These are phyloP conservation scores for Ogataea naganishii DNA, from an alignment of 805 yeast species.

Conservation along the genomic window DNA sequence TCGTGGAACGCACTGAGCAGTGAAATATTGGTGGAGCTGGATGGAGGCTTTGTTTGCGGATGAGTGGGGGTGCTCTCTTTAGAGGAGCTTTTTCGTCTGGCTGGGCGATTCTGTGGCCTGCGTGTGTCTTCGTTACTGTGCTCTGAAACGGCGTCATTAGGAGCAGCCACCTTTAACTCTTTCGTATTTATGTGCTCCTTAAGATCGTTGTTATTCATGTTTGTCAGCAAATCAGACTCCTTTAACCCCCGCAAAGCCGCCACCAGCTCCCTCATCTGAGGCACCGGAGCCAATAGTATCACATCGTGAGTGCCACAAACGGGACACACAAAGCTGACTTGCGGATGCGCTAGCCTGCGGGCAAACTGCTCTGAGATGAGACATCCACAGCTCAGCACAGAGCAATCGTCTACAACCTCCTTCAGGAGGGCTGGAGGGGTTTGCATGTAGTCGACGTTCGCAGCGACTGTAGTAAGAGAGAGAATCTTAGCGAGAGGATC, in stretches of 20 bases:
- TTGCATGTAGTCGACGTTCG: constrained; percentile 14
- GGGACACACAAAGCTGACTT: constrained; percentile 25
- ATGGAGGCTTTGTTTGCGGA: constrained; percentile 1
- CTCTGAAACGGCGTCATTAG: constrained; percentile 1
- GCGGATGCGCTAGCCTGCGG: constrained; percentile 10
- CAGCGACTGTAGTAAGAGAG: too few relatives aligned
- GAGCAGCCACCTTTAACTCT: too few relatives aligned
- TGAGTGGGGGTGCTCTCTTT: constrained; percentile 4
- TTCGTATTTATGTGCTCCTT: constrained; percentile 3
- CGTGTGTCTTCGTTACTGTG: constrained; percentile 6
- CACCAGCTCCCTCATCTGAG: constrained; percentile 22
- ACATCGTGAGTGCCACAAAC: constrained; percentile 19
- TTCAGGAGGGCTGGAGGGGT: constrained; percentile 12
- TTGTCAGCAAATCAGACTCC: constrained; percentile 13
- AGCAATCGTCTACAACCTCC: constrained; percentile 18
- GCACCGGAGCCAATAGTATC: constrained; percentile 22
- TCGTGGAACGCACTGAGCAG: constrained; percentile 28
- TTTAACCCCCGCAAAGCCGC: constrained; percentile 7
- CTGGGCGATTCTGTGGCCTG: constrained; percentile 3
- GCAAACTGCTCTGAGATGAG: constrained; percentile 25
- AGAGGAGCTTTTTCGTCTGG: constrained; percentile 8
- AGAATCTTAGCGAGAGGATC: too few relatives aligned
- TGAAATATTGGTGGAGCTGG: constrained; percentile 11
- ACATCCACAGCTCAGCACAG: constrained; percentile 32
- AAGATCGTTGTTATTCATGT: constrained; percentile 2